Conservation (phyloP, 2,329 filamentous ascomycete species). For the Exophiala aquamarina region DNA sequence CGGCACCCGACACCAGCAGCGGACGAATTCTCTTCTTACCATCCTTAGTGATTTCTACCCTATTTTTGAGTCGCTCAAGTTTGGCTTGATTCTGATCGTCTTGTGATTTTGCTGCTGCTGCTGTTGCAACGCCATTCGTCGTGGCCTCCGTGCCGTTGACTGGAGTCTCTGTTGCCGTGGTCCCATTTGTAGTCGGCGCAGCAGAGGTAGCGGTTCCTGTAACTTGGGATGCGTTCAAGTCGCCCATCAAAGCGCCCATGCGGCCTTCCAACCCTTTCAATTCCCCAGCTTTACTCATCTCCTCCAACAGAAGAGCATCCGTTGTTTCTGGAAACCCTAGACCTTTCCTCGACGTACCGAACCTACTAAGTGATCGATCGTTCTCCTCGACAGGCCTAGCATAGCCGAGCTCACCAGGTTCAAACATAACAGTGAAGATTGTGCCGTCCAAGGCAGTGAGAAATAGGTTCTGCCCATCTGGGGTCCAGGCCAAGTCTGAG, state of each 20-base stretch:
- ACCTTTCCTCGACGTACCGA: slow-evolving; percentile 80
- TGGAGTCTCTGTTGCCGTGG: slow-evolving; percentile 35
- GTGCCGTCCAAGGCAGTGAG: slow-evolving; percentile 86
- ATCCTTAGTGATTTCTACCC: slow-evolving; percentile 93
- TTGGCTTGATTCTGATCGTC: slow-evolving; percentile 59
- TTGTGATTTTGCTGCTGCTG: slow-evolving; percentile 31
- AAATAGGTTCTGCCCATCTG: slow-evolving; percentile 84
- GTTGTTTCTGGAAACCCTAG: slow-evolving; percentile 92
- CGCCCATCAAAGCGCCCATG: slow-evolving; percentile 98
- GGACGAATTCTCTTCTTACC: slow-evolving; percentile 95
- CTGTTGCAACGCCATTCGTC: slow-evolving; percentile 21
- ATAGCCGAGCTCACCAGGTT: slow-evolving; percentile 84
- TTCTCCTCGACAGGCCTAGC: slow-evolving; percentile 85
- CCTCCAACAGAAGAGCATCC: slow-evolving; percentile 82
- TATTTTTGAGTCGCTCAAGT: slow-evolving; percentile 74
- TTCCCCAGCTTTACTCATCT: slow-evolving; percentile 88
- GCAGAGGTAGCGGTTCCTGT: slow-evolving; percentile 26
- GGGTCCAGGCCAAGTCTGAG: slow-evolving; percentile 90
- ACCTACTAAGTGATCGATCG: slow-evolving; percentile 88
- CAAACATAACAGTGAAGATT: slow-evolving; percentile 78
- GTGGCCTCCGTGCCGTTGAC: slow-evolving; percentile 36
- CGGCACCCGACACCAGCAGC: slow-evolving; percentile 84
- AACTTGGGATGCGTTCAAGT: slow-evolving; percentile 59
- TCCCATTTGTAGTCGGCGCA: slow-evolving; percentile 46
- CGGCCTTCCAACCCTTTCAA: slow-evolving; percentile 85